Percentiles rank a stretch among this genome's conserved stretches.
Conservation (phyloP, 305 asterid genomes). For the Solanum chacoense region DNA sequence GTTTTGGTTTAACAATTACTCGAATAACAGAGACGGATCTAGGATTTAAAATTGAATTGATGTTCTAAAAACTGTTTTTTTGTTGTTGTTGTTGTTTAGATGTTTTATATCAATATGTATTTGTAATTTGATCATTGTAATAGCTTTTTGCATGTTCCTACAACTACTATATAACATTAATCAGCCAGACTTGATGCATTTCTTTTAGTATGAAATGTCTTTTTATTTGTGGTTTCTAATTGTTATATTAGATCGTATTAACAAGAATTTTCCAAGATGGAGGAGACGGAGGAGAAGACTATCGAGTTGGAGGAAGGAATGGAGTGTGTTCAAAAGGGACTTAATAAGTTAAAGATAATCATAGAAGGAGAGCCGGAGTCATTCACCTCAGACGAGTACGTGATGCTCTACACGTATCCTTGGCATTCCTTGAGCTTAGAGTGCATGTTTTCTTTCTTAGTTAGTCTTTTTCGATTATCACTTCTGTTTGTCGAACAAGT, state of each 20-base stretch:
- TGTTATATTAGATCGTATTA: constrained; percentile 1
- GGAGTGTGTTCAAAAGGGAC: constrained; percentile 25
- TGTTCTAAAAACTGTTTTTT: neutral
- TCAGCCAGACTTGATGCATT: neutral
- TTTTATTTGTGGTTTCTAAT: neutral
- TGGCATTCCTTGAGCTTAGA: neutral
- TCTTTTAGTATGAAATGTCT: neutral
- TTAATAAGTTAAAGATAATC: constrained; percentile 27
- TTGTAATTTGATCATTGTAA: neutral
- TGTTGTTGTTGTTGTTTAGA: neutral
- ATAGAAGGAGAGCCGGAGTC: constrained; percentile 17
- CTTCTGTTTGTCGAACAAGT: neutral
- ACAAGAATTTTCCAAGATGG: constrained; percentile 6
- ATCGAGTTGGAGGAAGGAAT: constrained; percentile 32
- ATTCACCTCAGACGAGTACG: constrained; percentile 36
- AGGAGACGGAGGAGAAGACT: neutral
- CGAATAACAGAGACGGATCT: neutral
- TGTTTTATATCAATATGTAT: neutral
- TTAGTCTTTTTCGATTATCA: neutral
- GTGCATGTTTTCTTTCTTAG: neutral
- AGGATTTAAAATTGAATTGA: neutral
- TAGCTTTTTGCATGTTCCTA: neutral
- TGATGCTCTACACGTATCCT: constrained; percentile 43
- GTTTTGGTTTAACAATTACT: neutral
- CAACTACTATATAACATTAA: neutral